Percentiles rank a stretch among this genome's conserved stretches.
phyloP scores from a whole-genome alignment of 1,284 basidiomycete species.

The Moniliella sp. region DNA sequence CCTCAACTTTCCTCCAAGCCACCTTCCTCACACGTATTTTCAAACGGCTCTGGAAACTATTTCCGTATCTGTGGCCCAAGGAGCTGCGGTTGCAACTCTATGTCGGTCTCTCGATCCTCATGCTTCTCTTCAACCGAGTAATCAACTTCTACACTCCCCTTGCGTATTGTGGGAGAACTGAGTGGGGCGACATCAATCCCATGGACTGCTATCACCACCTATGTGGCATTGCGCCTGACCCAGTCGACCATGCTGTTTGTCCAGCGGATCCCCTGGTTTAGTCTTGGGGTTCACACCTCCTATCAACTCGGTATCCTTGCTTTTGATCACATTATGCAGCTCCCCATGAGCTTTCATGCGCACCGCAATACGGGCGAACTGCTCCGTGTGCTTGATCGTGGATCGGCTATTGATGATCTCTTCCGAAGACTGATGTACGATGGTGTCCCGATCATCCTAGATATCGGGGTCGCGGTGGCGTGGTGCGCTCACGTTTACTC shows the following conservation, averaged over 20 bases:
- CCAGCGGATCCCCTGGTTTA: conserved; percentile 11
- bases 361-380: conserved; percentile 49
- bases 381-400: conserved; percentile 47
- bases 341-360: conserved; percentile 66
- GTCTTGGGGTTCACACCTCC: background rate
- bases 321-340: conserved; percentile 14
- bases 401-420: conserved; percentile 40
- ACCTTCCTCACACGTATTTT: conserved; percentile 7
- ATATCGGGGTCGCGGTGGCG: conserved; percentile 42
- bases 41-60: conserved; percentile 41
- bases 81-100: conserved; percentile 46
- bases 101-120: conserved; percentile 47
- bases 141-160: conserved; percentile 55
- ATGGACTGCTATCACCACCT: conserved; percentile 16
- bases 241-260: conserved; percentile 33
- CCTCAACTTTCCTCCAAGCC: background rate
- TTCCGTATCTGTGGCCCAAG: conserved; percentile 65
- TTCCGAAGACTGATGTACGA: conserved; percentile 47
- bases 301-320: background rate
- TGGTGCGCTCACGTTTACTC: conserved; percentile 45
- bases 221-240: conserved; percentile 33
- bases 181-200: conserved; percentile 23
- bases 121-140: conserved; percentile 52
- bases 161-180: conserved; percentile 49
- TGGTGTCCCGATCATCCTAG: conserved; percentile 56